Conservation (phyloP, 164 flowering plant species). For the Berberis thunbergii region DNA sequence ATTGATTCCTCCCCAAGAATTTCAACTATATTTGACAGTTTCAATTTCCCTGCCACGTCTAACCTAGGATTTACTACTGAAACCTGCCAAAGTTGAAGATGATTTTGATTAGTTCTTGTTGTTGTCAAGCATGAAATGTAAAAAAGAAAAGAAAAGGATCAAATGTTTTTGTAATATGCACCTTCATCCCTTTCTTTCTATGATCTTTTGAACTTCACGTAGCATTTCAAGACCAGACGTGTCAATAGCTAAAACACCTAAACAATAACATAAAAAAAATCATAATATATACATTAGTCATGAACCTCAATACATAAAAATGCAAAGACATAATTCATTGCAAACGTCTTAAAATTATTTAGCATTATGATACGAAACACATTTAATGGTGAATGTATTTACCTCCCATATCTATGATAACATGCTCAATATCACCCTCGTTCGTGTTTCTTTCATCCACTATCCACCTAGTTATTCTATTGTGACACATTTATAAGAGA, state of each 20-base stretch:
- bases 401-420: constrained; percentile 69
- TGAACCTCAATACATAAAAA: neutral
- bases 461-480: constrained; percentile 76
- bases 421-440: constrained; percentile 26
- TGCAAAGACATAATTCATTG: too few species aligned
- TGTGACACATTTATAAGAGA: too few species aligned
- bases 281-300: neutral
- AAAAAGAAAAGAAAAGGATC: neutral
- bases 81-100: constrained; percentile 28
- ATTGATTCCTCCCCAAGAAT: constrained; percentile 44
- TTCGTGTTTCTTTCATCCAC: constrained; percentile 41
- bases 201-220: constrained; percentile 28
- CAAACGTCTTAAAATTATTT: neutral
- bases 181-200: constrained; percentile 44
- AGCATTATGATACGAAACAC: neutral
- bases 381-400: constrained; percentile 2
- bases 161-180: constrained; percentile 7
- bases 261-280: neutral
- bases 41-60: constrained; percentile 63
- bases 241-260: constrained; percentile 70
- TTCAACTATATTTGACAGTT: constrained; percentile 36
- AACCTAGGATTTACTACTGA: constrained; percentile 50
- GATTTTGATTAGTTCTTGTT: neutral
- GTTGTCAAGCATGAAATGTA: neutral
- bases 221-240: constrained; percentile 56